phyloP scores from a whole-genome alignment of 2,329 filamentous ascomycete genomes.

The Raffaelea arxii region DNA sequence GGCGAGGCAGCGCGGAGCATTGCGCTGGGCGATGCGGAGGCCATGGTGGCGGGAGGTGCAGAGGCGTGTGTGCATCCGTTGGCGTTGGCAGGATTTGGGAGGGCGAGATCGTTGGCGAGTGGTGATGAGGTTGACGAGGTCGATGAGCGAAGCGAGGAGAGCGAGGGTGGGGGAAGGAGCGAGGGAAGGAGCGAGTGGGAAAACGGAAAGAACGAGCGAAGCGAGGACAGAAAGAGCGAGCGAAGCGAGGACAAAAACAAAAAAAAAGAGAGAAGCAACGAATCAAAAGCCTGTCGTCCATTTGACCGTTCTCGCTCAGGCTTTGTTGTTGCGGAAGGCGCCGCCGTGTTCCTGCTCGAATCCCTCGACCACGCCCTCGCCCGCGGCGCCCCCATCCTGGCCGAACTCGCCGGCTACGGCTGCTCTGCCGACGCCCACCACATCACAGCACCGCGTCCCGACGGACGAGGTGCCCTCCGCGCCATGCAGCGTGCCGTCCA shows the following conservation, averaged over 20 bases:
- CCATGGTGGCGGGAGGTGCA: constrained; percentile 92
- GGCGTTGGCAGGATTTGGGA: constrained; percentile 82
- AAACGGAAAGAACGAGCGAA: too few species aligned
- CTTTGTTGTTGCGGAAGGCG: constrained; percentile 90
- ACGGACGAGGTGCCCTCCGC: constrained; percentile 70
- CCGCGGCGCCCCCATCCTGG: constrained; percentile 74
- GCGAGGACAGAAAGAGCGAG: too few species aligned
- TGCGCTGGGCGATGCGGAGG: constrained; percentile 78
- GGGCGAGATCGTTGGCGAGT: constrained; percentile 68
- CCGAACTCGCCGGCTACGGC: constrained; percentile 82
- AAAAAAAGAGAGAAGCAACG: too few species aligned
- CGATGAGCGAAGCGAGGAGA: too few species aligned
- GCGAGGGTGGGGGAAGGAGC: not conserved
- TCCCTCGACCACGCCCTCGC: constrained; percentile 79
- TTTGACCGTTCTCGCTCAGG: constrained; percentile 75
- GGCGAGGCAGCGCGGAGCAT: constrained; percentile 93
- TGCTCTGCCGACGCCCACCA: constrained; percentile 86
- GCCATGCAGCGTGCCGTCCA: constrained; percentile 80
- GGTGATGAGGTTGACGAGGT: too few species aligned
- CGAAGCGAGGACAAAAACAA: too few species aligned
- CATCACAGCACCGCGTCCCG: constrained; percentile 79
- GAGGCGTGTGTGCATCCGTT: constrained; percentile 95
- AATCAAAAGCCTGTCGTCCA: constrained; percentile 67
- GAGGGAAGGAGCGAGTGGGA: too few species aligned
- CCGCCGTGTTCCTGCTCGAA: constrained; percentile 80